Percentiles rank a stretch among this genome's conserved stretches.
Evolutionary conservation across 306 rosid species (phyloP).

Genomic region (Lablab purpureus): DNA sequence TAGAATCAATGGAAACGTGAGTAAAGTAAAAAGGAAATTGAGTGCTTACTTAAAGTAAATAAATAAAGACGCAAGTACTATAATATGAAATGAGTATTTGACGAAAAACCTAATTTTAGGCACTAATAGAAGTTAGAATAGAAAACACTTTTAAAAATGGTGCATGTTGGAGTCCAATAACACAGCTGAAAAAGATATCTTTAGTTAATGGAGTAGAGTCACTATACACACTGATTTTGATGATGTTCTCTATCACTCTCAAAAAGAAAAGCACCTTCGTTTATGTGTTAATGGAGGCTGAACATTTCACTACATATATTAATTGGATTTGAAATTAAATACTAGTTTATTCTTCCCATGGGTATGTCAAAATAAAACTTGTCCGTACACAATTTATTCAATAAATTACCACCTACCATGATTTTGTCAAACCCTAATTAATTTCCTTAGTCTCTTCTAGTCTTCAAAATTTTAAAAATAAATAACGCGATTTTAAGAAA

Average conservation of each 20-base stretch:
- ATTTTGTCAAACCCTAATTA: background rate
- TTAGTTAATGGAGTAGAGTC: slow-evolving; percentile 9
- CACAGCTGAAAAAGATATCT: background rate
- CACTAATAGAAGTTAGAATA: slow-evolving; percentile 11
- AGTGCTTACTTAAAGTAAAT: background rate
- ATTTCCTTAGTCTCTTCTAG: background rate
- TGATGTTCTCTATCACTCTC: background rate
- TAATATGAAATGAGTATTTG: slow-evolving; percentile 3
- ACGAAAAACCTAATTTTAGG: slow-evolving; percentile 29
- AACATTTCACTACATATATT: background rate
- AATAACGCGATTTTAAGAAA: background rate
- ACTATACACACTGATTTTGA: background rate
- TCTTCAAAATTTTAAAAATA: background rate
- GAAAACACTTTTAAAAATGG: slow-evolving; percentile 12
- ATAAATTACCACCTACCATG: background rate
- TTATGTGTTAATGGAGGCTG: background rate
- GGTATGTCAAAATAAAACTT: background rate
- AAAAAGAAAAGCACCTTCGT: background rate
- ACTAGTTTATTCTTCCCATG: background rate
- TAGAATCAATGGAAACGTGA: background rate
- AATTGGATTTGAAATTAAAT: background rate
- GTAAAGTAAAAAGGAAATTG: background rate
- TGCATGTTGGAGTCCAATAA: slow-evolving; percentile 29
- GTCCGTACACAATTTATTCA: background rate
- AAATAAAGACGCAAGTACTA: background rate